These are phyloP conservation scores for Rhododendron ferrugineum DNA, from an alignment of 148 eudicot species.

Conservation along the genomic window DNA sequence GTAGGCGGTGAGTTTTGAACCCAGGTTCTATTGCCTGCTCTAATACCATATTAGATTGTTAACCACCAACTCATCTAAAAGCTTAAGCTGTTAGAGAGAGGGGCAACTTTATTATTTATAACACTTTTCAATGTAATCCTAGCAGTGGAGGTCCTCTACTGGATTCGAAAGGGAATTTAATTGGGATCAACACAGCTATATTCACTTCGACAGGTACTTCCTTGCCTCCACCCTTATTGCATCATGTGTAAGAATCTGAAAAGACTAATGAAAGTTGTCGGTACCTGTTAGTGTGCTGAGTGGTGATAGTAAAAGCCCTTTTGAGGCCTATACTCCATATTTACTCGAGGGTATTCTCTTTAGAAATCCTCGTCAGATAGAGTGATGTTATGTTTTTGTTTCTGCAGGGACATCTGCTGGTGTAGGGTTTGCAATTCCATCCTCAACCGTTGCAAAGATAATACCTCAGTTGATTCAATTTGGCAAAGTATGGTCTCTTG, in stretches of 20 bases:
- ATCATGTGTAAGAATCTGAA: not conserved
- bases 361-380: not conserved
- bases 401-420: constrained; percentile 90
- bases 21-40: no score
- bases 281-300: not conserved
- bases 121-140: constrained; percentile 9
- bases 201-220: constrained; percentile 87
- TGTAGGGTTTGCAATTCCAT: constrained; percentile 95
- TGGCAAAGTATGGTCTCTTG: constrained; percentile 58
- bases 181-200: constrained; percentile 96
- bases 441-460: constrained; percentile 75
- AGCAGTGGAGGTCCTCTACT: constrained; percentile 95
- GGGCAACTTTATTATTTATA: no score
- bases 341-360: not conserved
- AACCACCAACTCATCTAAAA: no score
- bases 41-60: no score
- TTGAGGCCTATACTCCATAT: not conserved
- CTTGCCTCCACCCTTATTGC: constrained; percentile 1
- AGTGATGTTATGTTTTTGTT: not conserved
- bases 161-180: constrained; percentile 84
- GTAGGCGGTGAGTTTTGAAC: no score
- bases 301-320: not conserved
- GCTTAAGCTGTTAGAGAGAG: no score
- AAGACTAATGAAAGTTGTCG: not conserved
- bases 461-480: constrained; percentile 77